phyloP scores from a whole-genome alignment of 306 rosid species.

The Sicyos baderoa region DNA sequence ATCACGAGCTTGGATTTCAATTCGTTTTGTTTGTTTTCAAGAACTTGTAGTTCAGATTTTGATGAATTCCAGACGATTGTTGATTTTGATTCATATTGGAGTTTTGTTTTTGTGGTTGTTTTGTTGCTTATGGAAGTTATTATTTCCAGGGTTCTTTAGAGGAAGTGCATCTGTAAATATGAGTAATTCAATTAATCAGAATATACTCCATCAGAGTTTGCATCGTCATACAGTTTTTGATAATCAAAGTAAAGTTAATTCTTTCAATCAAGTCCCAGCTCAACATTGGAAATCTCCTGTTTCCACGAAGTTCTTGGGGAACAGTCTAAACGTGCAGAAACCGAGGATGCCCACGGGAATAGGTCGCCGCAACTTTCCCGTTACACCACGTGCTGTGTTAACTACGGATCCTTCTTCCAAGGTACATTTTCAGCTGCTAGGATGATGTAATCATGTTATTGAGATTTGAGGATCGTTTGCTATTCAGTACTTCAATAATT shows the following conservation, averaged over 20 bases:
- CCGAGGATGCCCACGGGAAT: conserved; percentile 42
- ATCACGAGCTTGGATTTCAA: not conserved
- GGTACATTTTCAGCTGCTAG: conserved; percentile 31
- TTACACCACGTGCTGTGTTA: conserved; percentile 53
- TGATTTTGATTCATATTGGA: not conserved
- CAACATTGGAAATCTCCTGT: conserved; percentile 34
- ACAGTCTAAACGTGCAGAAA: conserved; percentile 34
- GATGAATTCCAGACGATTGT: not conserved
- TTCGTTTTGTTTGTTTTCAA: not conserved
- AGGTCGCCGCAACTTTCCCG: conserved; percentile 20
- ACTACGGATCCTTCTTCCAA: conserved; percentile 43
- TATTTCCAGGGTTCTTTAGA: conserved; percentile 35
- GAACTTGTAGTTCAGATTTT: not conserved
- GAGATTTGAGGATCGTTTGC: conserved; percentile 4
- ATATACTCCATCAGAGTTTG: conserved; percentile 53
- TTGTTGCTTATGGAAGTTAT: conserved; percentile 4
- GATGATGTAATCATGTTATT: not conserved
- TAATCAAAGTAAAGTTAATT: conserved; percentile 46
- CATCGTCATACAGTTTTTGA: conserved; percentile 40
- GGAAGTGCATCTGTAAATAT: conserved; percentile 39
- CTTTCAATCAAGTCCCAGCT: conserved; percentile 43
- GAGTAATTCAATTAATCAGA: conserved; percentile 56
- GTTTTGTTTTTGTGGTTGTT: not conserved
- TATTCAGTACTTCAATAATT: not conserved
- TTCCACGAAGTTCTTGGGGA: conserved; percentile 51